phyloP scores from a whole-genome alignment of 306 rosid genomes.

The Astragalus membranaceus region DNA sequence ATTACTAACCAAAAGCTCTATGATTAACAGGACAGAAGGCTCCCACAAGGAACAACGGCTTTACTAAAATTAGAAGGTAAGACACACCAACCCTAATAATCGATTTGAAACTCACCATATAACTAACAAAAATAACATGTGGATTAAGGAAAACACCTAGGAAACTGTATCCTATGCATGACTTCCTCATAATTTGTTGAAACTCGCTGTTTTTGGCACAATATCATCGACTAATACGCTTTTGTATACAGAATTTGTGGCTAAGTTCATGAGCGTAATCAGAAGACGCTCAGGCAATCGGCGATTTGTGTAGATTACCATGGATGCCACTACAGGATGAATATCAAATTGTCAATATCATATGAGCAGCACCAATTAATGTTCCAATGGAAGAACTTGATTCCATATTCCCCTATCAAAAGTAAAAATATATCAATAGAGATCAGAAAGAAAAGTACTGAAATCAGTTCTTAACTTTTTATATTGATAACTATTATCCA shows the following conservation, averaged over 20 bases:
- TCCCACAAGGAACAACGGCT: constrained; percentile 78
- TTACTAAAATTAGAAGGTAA: constrained; percentile 81
- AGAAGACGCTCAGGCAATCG: constrained; percentile 45
- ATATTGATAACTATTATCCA: neutral
- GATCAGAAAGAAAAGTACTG: neutral
- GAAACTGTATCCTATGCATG: neutral
- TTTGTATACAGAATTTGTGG: constrained; percentile 69
- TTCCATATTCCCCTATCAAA: neutral
- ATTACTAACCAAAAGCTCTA: constrained; percentile 12
- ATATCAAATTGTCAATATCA: neutral
- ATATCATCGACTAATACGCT: neutral
- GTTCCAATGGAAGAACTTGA: neutral
- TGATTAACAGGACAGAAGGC: constrained; percentile 57
- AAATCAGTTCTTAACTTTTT: constrained; percentile 10
- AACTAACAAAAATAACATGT: neutral
- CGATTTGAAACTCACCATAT: neutral
- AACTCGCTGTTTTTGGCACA: neutral
- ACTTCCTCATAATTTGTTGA: neutral
- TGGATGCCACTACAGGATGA: constrained; percentile 12
- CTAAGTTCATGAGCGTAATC: constrained; percentile 81
- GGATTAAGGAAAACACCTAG: neutral
- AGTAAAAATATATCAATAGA: neutral
- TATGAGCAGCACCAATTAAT: neutral
- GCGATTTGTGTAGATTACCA: constrained; percentile 31
- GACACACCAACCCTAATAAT: neutral